Evolutionary conservation across 2,329 filamentous ascomycete species (phyloP), one percentile per base, ranked within the genome.

Genomic region (Cordyceps pruinosa): DNA sequence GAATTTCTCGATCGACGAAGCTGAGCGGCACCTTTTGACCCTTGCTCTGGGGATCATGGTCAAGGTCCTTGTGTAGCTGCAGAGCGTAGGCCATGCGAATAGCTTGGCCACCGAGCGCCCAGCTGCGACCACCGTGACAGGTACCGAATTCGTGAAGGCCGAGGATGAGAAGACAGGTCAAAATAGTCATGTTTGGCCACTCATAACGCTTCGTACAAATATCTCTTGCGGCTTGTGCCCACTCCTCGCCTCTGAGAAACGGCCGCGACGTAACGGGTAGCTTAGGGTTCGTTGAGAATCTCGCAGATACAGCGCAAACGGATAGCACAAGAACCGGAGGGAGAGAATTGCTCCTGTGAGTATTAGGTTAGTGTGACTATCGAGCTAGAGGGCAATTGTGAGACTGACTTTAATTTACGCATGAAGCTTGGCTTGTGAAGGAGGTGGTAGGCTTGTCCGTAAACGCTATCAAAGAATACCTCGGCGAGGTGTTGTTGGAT

Each of bases 351-450:
- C 66, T 73, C 54, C 71, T 73, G 34, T 5, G n/a, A n/a, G n/a
- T 35, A 26, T 19, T 15, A 23, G 1, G 12, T 37, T 35, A 47
- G 25, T 35, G 8, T 23, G 15, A n/a, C 26, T 17, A 15, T 25
- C 12, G 26, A 34, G 25, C 4, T 10, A 13, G 30, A 7, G n/a
- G 10, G 5, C 19, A 45, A 34, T n/a, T 28, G 25, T 17, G 23
- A 21, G 21, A 75, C 82, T 61, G 73, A 87, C 85, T 79, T 84
- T 56, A 94, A 71, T 66, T 90, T 90, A 59, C 92, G 83, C 88
- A 97, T 96, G 69, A 95, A 97, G 69, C 92, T 97, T 37, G 94
- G 93, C 69, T 97, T 97, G 73, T 99, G 94, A 10, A 99, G 82
- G 21, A 99, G 76, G 62, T 95, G 89, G 69, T 97, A 99, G 34